phyloP scores from a whole-genome alignment of 257 asterid species.

The Rhazya stricta region DNA sequence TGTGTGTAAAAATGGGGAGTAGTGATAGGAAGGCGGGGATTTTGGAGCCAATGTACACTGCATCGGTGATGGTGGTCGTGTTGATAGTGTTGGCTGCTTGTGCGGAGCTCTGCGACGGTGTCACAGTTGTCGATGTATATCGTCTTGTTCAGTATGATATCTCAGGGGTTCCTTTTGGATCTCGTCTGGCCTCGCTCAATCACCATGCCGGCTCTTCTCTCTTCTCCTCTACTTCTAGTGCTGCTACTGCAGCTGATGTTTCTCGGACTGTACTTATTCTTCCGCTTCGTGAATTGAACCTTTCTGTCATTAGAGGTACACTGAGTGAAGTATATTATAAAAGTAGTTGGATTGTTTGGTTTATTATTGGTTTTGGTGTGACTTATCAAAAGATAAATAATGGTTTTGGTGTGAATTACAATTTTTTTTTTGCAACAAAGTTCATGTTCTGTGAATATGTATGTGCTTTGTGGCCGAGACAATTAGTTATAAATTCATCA shows the following conservation, averaged over 20 bases:
- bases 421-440: neutral
- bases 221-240: slow-evolving; percentile 36
- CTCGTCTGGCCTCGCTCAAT: slow-evolving; percentile 80
- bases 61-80: slow-evolving; percentile 36
- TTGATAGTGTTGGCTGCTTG: slow-evolving; percentile 54
- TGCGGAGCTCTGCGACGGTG: slow-evolving; percentile 84
- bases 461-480: neutral
- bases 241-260: slow-evolving; percentile 49
- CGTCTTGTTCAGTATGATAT: slow-evolving; percentile 94
- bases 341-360: neutral
- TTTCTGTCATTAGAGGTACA: slow-evolving; percentile 66
- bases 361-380: neutral
- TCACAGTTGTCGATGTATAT: slow-evolving; percentile 77
- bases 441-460: neutral
- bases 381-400: too few relatives aligned
- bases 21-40: slow-evolving; percentile 23
- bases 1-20: slow-evolving; percentile 20
- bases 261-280: slow-evolving; percentile 85
- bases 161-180: slow-evolving; percentile 85
- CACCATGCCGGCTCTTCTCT: slow-evolving; percentile 91
- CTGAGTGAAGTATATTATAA: neutral
- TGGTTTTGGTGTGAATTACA: neutral
- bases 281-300: slow-evolving; percentile 87
- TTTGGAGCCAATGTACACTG: slow-evolving; percentile 48
- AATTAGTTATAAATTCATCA: neutral